A percentile compares a stretch with the other conserved stretches of the same genome.
Conservation (phyloP, 1,139 yeast genomes). For the Kodamaea suecica region DNA sequence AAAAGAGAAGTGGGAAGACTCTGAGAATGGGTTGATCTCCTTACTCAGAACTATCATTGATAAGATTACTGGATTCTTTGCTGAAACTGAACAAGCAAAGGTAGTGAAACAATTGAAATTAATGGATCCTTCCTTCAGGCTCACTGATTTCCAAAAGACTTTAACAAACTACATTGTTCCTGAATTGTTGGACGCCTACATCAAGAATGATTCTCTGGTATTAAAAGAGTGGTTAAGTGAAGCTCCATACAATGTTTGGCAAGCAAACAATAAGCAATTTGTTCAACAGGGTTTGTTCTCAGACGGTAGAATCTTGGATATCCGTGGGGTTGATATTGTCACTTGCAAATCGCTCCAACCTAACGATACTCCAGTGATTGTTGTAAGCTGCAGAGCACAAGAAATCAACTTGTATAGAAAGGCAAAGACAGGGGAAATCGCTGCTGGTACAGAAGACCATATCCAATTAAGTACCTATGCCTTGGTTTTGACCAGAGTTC, state of each 20-base stretch:
- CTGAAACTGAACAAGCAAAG: constrained; percentile 94
- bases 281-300: constrained; percentile 89
- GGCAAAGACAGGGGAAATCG: constrained; percentile 87
- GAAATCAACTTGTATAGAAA: constrained; percentile 89
- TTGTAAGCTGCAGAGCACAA: constrained; percentile 95
- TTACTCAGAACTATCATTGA: constrained; percentile 76
- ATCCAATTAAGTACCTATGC: constrained; percentile 92
- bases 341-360: constrained; percentile 89
- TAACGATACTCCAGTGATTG: constrained; percentile 88
- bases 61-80: constrained; percentile 82
- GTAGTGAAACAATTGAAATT: constrained; percentile 81
- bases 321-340: constrained; percentile 91
- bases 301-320: constrained; percentile 88
- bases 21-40: constrained; percentile 88
- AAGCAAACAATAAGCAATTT: constrained; percentile 90
- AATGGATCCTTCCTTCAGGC: constrained; percentile 86
- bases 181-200: constrained; percentile 92
- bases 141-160: constrained; percentile 77
- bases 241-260: constrained; percentile 94
- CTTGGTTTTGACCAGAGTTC: constrained; percentile 89
- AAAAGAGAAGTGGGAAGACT: constrained; percentile 84
- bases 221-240: constrained; percentile 92
- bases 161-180: constrained; percentile 92
- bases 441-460: constrained; percentile 95
- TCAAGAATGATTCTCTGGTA: constrained; percentile 81